Percentiles rank a stretch among this genome's conserved stretches.
phyloP scores from a whole-genome alignment of 768 basidiomycete genomes.

The Lanmaoa pseudosensibilis region DNA sequence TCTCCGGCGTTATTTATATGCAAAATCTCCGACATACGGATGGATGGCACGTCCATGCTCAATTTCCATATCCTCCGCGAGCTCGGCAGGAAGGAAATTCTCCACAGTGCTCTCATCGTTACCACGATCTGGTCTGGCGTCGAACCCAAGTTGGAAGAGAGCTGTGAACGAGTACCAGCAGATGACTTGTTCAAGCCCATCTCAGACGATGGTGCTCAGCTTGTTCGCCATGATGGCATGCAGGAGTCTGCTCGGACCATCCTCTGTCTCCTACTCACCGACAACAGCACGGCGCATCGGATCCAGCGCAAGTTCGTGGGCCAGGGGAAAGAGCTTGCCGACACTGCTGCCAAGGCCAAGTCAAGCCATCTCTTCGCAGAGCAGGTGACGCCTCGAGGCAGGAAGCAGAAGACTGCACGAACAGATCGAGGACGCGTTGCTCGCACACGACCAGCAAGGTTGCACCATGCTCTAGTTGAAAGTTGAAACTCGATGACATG shows the following conservation, averaged over 20 bases:
- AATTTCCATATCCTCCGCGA: neutral
- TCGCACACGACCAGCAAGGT: too few relatives aligned
- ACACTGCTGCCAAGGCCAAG: neutral
- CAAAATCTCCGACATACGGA: neutral
- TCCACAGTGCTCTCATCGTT: neutral
- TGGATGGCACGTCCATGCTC: too few relatives aligned
- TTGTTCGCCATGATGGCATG: neutral
- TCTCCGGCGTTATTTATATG: neutral
- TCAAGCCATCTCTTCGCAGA: neutral
- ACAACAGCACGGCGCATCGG: neutral
- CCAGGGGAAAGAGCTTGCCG: neutral
- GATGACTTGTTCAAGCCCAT: neutral
- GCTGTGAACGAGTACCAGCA: neutral
- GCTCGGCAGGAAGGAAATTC: neutral
- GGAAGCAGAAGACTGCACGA: neutral
- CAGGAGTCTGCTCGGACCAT: neutral
- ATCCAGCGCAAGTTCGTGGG: too few relatives aligned
- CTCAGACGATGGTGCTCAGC: neutral
- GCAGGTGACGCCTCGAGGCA: too few relatives aligned
- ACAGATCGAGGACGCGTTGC: neutral
- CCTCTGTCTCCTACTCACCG: neutral
- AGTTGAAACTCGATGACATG: too few relatives aligned
- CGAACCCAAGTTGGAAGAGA: neutral
- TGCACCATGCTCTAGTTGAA: too few relatives aligned
- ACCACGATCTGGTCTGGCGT: too few relatives aligned